Base-by-base conservation (phyloP, 129 eudicot species). In the Artemisia tridentata region DNA sequence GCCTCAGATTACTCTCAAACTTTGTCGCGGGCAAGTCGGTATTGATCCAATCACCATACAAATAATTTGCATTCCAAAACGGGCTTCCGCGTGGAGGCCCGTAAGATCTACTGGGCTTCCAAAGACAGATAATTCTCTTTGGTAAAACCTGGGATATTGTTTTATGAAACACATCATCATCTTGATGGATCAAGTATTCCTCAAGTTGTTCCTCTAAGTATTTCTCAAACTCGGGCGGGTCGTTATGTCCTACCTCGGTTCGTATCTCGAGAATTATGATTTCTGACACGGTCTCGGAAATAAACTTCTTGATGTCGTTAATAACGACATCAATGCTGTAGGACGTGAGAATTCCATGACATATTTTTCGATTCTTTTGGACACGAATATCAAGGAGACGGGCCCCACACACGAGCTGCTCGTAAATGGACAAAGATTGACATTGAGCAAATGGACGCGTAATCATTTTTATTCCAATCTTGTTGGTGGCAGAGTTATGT, bases 371-470 rank as follows among this genome's bases (percentile, higher is more conserved):
- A 29, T 85, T 88, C 68, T 86, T 83, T 73, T 86, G 85, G 57
- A 92, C 91, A 12, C 92, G 85, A 23, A 92, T 67, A 59, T 92
- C 98, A 16, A 92, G 74, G 11, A 86, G 84, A 0, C 98, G 86
- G 20, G 95, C 53, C 20, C 98, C 98, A 45, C 55, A 31, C 3
- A 43, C 84, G 7, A 92, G 96, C 65, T 92, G 98, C 6, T 80
- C 55, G 75, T 92, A 89, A 46, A 92, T 69, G 2, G 96, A 88
- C 67, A 92, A 31, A n/a, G 88, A 82, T 20, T 92, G 98, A 75
- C 96, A 89, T 72, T 83, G 91, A 15, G 98, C 98, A 63, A 88
- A 92, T 0, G 98, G 98, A 4, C 92, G 85, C 34, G 95, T 71
- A 5, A 92, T 72, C 41, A 79, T 53, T 7, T 80, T 88, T 57